A percentile compares a stretch with the other conserved stretches of the same genome.
Evolutionary conservation across 192 early-diverging fungal genomes (phyloP).

Genomic region (Backusella macrospora): DNA sequence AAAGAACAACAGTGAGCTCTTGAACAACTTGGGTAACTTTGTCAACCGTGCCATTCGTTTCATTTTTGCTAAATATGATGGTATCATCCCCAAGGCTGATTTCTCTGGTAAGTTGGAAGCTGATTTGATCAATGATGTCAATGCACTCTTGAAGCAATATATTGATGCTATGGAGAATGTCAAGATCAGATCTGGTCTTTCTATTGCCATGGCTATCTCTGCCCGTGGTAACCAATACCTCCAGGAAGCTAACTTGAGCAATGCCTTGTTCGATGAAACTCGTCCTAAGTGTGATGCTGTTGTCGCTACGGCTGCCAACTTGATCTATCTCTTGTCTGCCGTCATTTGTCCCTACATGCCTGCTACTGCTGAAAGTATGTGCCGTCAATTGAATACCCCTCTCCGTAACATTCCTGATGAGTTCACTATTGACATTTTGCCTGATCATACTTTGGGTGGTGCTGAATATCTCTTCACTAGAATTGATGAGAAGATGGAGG

Average conservation of each 20-base stretch:
- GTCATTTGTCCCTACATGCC: constrained; percentile 95
- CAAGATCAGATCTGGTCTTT: constrained; percentile 83
- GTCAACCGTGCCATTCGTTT: constrained; percentile 97
- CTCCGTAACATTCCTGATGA: constrained; percentile 74
- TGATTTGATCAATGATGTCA: constrained; percentile 81
- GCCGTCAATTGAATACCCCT: constrained; percentile 84
- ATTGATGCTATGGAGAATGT: constrained; percentile 79
- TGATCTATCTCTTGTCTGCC: constrained; percentile 88
- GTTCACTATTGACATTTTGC: constrained; percentile 75
- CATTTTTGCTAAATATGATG: constrained; percentile 86
- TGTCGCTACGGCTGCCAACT: constrained; percentile 78
- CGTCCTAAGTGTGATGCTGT: constrained; percentile 87
- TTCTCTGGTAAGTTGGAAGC: constrained; percentile 63
- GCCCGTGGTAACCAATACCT: constrained; percentile 93
- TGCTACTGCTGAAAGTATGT: constrained; percentile 75
- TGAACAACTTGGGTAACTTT: constrained; percentile 97
- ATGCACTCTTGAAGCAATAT: constrained; percentile 75
- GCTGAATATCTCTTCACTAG: constrained; percentile 90
- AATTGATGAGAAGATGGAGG: constrained; percentile 85
- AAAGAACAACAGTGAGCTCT: constrained; percentile 94
- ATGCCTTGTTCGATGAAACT: constrained; percentile 78
- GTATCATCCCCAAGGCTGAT: constrained; percentile 69
- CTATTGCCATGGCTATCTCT: constrained; percentile 91
- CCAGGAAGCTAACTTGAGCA: constrained; percentile 92
- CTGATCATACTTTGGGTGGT: constrained; percentile 83